Evolutionary conservation across 2,329 filamentous ascomycete species (phyloP).

Genomic region (Magnaporthiopsis rhizophila): DNA sequence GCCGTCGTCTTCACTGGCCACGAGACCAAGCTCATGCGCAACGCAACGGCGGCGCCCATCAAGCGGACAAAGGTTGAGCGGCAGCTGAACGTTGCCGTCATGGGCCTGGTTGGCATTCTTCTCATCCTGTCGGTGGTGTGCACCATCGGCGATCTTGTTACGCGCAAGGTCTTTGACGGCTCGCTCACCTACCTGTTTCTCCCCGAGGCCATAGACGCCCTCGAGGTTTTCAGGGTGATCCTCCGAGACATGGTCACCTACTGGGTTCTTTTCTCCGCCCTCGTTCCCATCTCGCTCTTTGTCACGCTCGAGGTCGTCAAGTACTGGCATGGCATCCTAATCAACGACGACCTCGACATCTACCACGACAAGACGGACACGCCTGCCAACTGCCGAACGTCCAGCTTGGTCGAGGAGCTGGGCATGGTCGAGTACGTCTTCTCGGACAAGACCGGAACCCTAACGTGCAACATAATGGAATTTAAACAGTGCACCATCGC

Average conservation of each 20-base stretch:
- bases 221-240: slow-evolving; percentile 64
- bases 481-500: slow-evolving; percentile 92
- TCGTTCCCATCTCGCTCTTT: slow-evolving; percentile 96
- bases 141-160: slow-evolving; percentile 82
- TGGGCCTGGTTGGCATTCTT: slow-evolving; percentile 81
- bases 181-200: slow-evolving; percentile 69
- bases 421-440: slow-evolving; percentile 99
- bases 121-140: slow-evolving; percentile 79
- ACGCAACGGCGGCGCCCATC: slow-evolving; percentile 93
- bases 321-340: slow-evolving; percentile 95
- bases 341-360: slow-evolving; percentile 95
- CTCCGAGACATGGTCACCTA: slow-evolving; percentile 94
- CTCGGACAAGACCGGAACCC: slow-evolving; percentile 84
- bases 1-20: slow-evolving; percentile 96
- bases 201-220: slow-evolving; percentile 46
- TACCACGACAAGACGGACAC: slow-evolving; percentile 96
- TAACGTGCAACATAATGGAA: slow-evolving; percentile 95
- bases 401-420: slow-evolving; percentile 90
- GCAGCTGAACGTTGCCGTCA: slow-evolving; percentile 86
- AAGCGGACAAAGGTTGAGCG: slow-evolving; percentile 95
- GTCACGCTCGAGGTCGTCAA: slow-evolving; percentile 97
- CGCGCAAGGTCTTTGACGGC: slow-evolving; percentile 54
- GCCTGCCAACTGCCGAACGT: slow-evolving; percentile 90
- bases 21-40: slow-evolving; percentile 98
- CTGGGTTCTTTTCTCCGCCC: slow-evolving; percentile 93